Percentiles rank a stretch among this genome's conserved stretches.
phyloP scores from a whole-genome alignment of 2,329 filamentous ascomycete species.

The Trichoderma semiorbis region DNA sequence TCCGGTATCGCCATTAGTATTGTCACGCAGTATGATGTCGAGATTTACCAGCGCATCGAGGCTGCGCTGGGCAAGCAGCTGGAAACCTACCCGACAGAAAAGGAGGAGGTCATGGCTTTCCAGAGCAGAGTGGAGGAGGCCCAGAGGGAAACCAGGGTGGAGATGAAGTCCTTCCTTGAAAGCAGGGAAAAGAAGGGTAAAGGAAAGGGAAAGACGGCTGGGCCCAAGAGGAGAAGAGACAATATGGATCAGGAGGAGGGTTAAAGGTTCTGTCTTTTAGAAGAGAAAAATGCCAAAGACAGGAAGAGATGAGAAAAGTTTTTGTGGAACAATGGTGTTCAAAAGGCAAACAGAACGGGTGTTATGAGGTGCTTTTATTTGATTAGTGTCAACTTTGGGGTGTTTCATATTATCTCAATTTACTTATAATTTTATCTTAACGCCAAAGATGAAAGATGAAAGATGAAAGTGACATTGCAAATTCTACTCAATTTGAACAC shows the following conservation, averaged over 20 bases:
- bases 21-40: constrained; percentile 83
- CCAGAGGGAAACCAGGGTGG: constrained; percentile 70
- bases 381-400: neutral
- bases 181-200: constrained; percentile 39
- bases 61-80: constrained; percentile 76
- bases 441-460: neutral
- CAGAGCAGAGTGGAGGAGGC: constrained; percentile 76
- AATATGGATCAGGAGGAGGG: constrained; percentile 76
- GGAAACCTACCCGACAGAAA: constrained; percentile 63
- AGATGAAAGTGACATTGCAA: neutral
- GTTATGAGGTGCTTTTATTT: neutral
- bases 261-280: constrained; percentile 32
- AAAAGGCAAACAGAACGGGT: neutral
- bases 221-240: constrained; percentile 44
- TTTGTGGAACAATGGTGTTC: neutral
- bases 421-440: neutral
- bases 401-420: neutral
- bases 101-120: constrained; percentile 84
- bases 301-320: neutral
- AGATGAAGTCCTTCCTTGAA: constrained; percentile 79
- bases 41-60: constrained; percentile 78
- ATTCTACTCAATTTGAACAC: neutral
- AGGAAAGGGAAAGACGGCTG: neutral
- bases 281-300: neutral
- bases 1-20: constrained; percentile 76